Evolutionary conservation across 2,329 filamentous ascomycete genomes (phyloP), one percentile per base, ranked within the genome.

Genomic region (Exophiala sideris): DNA sequence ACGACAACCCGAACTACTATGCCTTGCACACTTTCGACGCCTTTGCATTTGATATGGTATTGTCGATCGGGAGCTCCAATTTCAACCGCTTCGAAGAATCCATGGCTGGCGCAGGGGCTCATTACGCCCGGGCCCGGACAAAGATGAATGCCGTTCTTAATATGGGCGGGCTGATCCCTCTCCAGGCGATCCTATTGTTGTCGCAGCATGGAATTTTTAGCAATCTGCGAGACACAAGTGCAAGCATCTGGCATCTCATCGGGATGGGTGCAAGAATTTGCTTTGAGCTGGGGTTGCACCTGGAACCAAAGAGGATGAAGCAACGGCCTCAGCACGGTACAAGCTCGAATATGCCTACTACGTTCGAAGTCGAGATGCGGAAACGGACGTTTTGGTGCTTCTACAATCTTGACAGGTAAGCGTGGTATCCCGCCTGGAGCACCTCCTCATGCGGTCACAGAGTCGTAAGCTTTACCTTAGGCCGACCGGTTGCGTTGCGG

Each of bases 161-260:
- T 1, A 47, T 59, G 0, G 71, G 70, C 8, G 71, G 70, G 0
- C 63, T 73, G 3, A 61, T 68, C 41, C 65, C 70, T 1, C 51
- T 76, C 3, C 74, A 76, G 56, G 73, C 72, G 0, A 63, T 76
- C 29, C 54, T 76, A 0, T 56, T 77, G 4, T 62, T 76, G 1
- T 75, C 71, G 11, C 73, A 76, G 46, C 76, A 74, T 55, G 65
- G 73, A 3, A 70, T 75, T 60, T 68, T 69, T 0, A 74, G 68
- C 1, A 71, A 70, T 0, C 69, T 72, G 0, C 69, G 69, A n/a
- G 68, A 73, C 29, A 69, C 67, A 0, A 68, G 67, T 0, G 67
- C 67, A 1, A 74, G 72, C 50, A 68, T 77, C 21, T 77, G 75
- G 73, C 73, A 76, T 56, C 65, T 76, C 2, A 71, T 76, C 10